These are phyloP conservation scores for Xylariaceae sp. DNA, from an alignment of 2,329 filamentous ascomycete genomes.

Conservation along the genomic window DNA sequence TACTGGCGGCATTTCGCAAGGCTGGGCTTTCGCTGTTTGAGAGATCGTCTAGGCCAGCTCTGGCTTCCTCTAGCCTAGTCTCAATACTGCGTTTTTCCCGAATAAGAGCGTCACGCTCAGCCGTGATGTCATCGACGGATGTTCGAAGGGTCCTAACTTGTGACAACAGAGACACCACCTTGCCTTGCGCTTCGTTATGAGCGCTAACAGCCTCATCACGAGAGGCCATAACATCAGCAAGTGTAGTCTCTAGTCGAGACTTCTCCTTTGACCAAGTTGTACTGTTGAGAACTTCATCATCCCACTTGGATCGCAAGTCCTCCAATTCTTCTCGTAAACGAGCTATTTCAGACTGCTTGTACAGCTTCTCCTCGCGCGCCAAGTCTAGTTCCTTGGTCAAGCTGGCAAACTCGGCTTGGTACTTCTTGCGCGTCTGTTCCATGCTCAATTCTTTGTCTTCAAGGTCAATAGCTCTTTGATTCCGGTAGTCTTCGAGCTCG, in stretches of 20 bases:
- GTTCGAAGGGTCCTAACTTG: constrained; percentile 87
- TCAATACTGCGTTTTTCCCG: constrained; percentile 93
- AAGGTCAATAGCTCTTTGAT: constrained; percentile 91
- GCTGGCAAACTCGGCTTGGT: constrained; percentile 89
- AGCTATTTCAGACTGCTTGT: constrained; percentile 84
- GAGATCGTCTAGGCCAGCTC: constrained; percentile 86
- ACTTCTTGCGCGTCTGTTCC: constrained; percentile 98
- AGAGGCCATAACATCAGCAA: constrained; percentile 88
- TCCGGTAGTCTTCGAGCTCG: constrained; percentile 96
- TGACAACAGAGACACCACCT: constrained; percentile 87
- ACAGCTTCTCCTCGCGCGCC: constrained; percentile 87
- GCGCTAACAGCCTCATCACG: constrained; percentile 91
- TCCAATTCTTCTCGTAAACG: constrained; percentile 95
- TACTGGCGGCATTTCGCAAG: constrained; percentile 85
- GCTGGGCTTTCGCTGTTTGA: constrained; percentile 84
- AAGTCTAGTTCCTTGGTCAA: constrained; percentile 92
- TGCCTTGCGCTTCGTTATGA: constrained; percentile 93
- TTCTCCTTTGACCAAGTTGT: constrained; percentile 99
- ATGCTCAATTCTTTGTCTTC: constrained; percentile 96
- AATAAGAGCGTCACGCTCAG: constrained; percentile 82
- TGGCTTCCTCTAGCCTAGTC: constrained; percentile 83
- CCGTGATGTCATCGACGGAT: constrained; percentile 82
- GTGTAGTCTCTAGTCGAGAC: constrained; percentile 84
- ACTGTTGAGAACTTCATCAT: constrained; percentile 96
- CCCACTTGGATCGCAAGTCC: constrained; percentile 94